Conservation (phyloP, 2,329 filamentous ascomycete species). For the Ophiobolus disseminans region DNA sequence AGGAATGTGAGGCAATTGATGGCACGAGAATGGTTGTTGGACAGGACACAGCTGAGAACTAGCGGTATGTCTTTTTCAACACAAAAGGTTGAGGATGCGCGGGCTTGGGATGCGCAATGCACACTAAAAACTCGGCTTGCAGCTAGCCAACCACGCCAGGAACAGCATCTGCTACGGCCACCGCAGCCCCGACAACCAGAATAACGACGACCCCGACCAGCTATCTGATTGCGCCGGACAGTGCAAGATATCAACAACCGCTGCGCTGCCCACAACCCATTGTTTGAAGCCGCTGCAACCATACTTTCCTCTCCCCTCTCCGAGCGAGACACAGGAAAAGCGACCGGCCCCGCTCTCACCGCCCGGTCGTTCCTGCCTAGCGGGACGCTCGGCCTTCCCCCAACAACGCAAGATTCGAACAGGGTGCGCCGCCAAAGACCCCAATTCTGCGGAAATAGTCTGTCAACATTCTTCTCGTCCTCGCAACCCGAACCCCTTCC, state of each 20-base stretch:
- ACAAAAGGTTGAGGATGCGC: too few relatives aligned
- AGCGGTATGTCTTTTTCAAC: too few relatives aligned
- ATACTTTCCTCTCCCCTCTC: background rate
- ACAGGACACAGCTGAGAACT: constrained; percentile 18
- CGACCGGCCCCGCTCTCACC: constrained; percentile 45
- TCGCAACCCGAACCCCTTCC: constrained; percentile 37
- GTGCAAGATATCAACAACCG: constrained; percentile 5
- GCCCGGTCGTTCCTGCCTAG: constrained; percentile 24
- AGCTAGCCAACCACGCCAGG: constrained; percentile 23
- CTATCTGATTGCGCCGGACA: too few relatives aligned
- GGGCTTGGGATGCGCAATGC: constrained; percentile 28
- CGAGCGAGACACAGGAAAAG: constrained; percentile 9
- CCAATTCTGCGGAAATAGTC: constrained; percentile 42
- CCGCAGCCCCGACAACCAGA: constrained; percentile 8
- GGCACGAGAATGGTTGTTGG: constrained; percentile 19
- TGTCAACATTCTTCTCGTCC: constrained; percentile 23
- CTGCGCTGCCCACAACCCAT: background rate
- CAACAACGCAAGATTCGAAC: constrained; percentile 41
- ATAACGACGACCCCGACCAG: constrained; percentile 3
- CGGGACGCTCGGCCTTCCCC: constrained; percentile 26
- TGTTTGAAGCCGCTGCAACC: background rate
- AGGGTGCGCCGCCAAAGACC: constrained; percentile 31
- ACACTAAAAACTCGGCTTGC: constrained; percentile 24
- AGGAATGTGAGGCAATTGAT: too few relatives aligned
- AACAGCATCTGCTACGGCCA: constrained; percentile 13